These are phyloP conservation scores for Chrysanthemum lavandulifolium DNA, from an alignment of 129 eudicot species.

Conservation along the genomic window DNA sequence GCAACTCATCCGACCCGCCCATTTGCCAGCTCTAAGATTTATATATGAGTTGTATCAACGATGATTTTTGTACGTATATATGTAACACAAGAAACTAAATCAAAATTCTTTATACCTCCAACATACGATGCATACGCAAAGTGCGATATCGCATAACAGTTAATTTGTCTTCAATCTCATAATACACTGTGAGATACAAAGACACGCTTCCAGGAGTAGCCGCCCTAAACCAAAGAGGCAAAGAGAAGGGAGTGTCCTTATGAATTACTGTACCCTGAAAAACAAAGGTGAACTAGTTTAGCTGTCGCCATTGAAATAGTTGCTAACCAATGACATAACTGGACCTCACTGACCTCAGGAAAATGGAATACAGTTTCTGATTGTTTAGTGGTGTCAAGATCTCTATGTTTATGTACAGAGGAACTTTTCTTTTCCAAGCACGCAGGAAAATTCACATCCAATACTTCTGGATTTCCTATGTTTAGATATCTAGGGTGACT, in stretches of 20 bases:
- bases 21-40: neutral
- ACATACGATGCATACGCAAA: slow-evolving; percentile 67
- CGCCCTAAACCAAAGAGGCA: slow-evolving; percentile 97
- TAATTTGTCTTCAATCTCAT: slow-evolving; percentile 74
- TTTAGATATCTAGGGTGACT: slow-evolving; percentile 79
- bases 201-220: slow-evolving; percentile 78
- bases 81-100: neutral
- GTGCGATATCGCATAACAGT: slow-evolving; percentile 70
- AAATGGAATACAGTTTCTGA: slow-evolving; percentile 47
- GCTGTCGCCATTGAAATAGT: neutral
- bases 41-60: neutral
- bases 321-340: neutral
- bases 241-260: slow-evolving; percentile 49
- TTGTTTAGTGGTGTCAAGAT: slow-evolving; percentile 32
- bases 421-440: slow-evolving; percentile 48
- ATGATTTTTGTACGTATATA: neutral
- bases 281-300: slow-evolving; percentile 16
- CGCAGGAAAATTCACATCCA: slow-evolving; percentile 61
- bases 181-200: slow-evolving; percentile 59
- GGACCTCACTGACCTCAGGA: slow-evolving; percentile 65
- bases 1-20: neutral
- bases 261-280: slow-evolving; percentile 53
- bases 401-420: slow-evolving; percentile 27
- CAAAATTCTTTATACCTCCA: slow-evolving; percentile 52
- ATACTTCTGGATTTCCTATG: slow-evolving; percentile 54